Base-by-base conservation (phyloP, 2,329 filamentous ascomycete genomes). In the Orbilia oligospora region DNA sequence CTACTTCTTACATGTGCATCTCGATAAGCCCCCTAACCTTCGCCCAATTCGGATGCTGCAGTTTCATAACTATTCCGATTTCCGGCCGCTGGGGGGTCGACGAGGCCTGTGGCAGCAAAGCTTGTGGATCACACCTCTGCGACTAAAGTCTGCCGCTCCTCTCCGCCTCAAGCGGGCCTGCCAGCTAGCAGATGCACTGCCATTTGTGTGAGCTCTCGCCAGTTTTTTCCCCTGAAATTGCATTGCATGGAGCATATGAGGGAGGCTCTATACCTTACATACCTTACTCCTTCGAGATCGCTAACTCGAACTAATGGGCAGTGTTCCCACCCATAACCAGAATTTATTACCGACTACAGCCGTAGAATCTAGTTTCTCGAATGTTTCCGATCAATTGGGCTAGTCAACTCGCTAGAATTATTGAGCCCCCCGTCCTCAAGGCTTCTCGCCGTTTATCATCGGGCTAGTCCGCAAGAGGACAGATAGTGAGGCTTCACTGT, bases 171-270 rank as follows among this genome's bases (percentile, higher is more conserved):
- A 48, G 61, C 61, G 41, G 51, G 38, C 48, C 36, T 48, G 38
- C 49, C 9, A 44, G 36, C 56, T 61, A 61, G 56, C 20, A 41
- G 3, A 38, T 73, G 61, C 70, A 73, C 70, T 67, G 70, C 70
- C 70, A 49, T 66, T 66, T n/a, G 27, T 41, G 30, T 56, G 70
- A 73, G 70, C 70, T 73, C 70, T 58, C 20, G 61, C 48, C 12
- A 44, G 27, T 10, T n/a, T 20, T 58, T 36, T 58, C 51, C 18
- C 16, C 51, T n/a, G n/a, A 33, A 30, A 55, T 56, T 73, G 63
- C 70, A 61, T 67, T 67, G 41, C 63, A 73, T 73, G 61, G 27
- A 48, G 63, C 63, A 71, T 46, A 20, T 36, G 9, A 27, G 10
- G 36, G 33, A 61, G 36, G 36, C 56, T 44, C 56, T 48, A 49